A percentile compares a stretch with the other conserved stretches of the same genome.
These are phyloP conservation scores for Leptographium lundbergii DNA, from an alignment of 2,329 filamentous ascomycete species.

Conservation along the genomic window DNA sequence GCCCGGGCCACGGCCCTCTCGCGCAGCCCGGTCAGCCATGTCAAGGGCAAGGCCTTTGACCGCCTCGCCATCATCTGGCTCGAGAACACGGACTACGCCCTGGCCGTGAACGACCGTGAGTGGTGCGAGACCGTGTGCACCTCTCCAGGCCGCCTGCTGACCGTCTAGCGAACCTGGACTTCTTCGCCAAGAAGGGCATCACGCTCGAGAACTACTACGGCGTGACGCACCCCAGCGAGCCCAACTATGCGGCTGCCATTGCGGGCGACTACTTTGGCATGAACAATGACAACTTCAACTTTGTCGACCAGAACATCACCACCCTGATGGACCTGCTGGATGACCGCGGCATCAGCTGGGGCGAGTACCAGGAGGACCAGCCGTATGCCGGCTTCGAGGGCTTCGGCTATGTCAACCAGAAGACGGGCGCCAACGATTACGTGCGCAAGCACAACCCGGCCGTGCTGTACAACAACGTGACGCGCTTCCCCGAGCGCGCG, in stretches of 20 bases:
- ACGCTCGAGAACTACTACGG: slow-evolving; percentile 46
- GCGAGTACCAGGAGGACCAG: slow-evolving; percentile 64
- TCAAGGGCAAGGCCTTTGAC: slow-evolving; percentile 61
- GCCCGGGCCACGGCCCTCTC: slow-evolving; percentile 49
- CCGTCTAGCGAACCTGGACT: slow-evolving; percentile 35
- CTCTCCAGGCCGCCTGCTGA: background rate
- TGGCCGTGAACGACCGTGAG: slow-evolving; percentile 49
- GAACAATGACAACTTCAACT: slow-evolving; percentile 52
- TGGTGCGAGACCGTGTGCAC: slow-evolving; percentile 4
- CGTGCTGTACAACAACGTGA: slow-evolving; percentile 53
- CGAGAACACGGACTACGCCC: slow-evolving; percentile 61
- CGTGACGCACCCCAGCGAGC: slow-evolving; percentile 60
- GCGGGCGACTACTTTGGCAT: slow-evolving; percentile 65
- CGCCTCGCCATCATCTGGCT: slow-evolving; percentile 63
- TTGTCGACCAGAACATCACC: slow-evolving; percentile 46
- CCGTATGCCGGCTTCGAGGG: slow-evolving; percentile 66
- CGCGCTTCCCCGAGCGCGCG: slow-evolving; percentile 45
- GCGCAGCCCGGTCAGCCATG: slow-evolving; percentile 45
- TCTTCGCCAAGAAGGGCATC: slow-evolving; percentile 49
- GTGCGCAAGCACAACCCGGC: slow-evolving; percentile 70
- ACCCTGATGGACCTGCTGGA: slow-evolving; percentile 59
- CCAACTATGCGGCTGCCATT: slow-evolving; percentile 60
- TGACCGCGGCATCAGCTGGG: slow-evolving; percentile 52
- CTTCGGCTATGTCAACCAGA: slow-evolving; percentile 46
- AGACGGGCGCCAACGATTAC: slow-evolving; percentile 59